These are phyloP conservation scores for Picea glauca DNA, from an alignment of 75 land plant genomes.

Conservation along the genomic window DNA sequence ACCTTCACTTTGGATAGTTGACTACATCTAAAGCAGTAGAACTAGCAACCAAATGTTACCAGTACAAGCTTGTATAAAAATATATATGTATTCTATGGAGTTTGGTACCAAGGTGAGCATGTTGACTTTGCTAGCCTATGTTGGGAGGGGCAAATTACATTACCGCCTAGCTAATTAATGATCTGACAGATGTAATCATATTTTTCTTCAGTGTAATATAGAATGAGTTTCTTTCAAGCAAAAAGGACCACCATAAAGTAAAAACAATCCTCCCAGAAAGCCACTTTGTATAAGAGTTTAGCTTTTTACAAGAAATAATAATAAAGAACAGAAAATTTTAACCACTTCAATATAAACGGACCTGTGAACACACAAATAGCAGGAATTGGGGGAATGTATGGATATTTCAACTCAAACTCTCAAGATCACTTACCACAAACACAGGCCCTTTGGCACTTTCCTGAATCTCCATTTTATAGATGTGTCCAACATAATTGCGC, in stretches of 20 bases:
- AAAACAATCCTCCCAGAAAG: neutral
- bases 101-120: too few relatives aligned
- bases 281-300: neutral
- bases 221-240: too few relatives aligned
- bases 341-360: neutral
- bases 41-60: too few relatives aligned
- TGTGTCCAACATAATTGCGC: slow-evolving; percentile 50
- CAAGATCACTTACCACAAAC: slow-evolving; percentile 48
- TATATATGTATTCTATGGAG: too few relatives aligned
- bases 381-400: neutral
- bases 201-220: too few relatives aligned
- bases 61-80: too few relatives aligned
- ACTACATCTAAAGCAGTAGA: too few relatives aligned
- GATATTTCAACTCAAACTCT: neutral
- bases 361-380: neutral
- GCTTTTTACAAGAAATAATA: neutral
- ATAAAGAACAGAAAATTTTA: neutral
- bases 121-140: too few relatives aligned
- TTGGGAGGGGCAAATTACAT: too few relatives aligned
- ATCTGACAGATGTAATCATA: too few relatives aligned
- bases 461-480: slow-evolving; percentile 63
- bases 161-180: too few relatives aligned
- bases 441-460: slow-evolving; percentile 71
- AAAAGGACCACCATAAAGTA: neutral
- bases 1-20: too few relatives aligned